Percentiles rank a stretch among this genome's conserved stretches.
Conservation (phyloP, 1,284 basidiomycete genomes). For the Takashimella koratensis region DNA sequence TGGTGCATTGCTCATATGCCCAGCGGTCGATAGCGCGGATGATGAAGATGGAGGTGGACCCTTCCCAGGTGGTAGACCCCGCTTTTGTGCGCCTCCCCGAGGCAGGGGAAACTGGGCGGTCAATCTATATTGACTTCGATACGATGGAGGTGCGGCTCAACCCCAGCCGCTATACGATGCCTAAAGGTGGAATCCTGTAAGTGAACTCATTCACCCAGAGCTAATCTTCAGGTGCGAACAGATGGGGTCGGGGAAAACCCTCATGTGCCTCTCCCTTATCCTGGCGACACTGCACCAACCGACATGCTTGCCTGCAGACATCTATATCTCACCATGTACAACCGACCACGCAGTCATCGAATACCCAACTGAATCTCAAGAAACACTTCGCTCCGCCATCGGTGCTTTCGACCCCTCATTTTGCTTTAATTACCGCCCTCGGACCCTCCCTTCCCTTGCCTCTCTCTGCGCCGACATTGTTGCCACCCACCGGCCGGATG, state of each 20-base stretch:
- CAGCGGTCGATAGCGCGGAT: slow-evolving; percentile 37
- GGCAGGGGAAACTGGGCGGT: slow-evolving; percentile 15
- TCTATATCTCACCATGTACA: slow-evolving; percentile 29
- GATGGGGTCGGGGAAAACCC: slow-evolving; percentile 51
- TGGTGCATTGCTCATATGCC: slow-evolving; percentile 6
- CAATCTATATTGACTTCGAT: slow-evolving; percentile 30
- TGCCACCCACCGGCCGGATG: slow-evolving; percentile 16
- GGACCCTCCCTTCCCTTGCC: slow-evolving; percentile 21
- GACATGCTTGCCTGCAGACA: slow-evolving; percentile 11
- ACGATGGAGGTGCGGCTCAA: slow-evolving; percentile 32
- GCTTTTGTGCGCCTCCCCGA: slow-evolving; percentile 27
- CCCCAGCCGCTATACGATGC: slow-evolving; percentile 34
- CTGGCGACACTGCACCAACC: slow-evolving; percentile 39
- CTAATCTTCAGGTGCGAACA: slow-evolving; percentile 42
- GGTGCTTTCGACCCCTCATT: slow-evolving; percentile 2
- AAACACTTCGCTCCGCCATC: slow-evolving; percentile 14
- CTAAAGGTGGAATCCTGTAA: slow-evolving; percentile 42
- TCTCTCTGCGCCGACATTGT: slow-evolving; percentile 33
- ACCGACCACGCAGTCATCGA: slow-evolving; percentile 24
- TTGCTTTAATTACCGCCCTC: no score
- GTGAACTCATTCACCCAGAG: slow-evolving; percentile 1
- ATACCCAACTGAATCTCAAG: slow-evolving; percentile 30
- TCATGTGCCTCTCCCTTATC: slow-evolving; percentile 48
- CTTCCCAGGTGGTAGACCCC: slow-evolving; percentile 31
- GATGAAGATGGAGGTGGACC: slow-evolving; percentile 40